phyloP scores from a whole-genome alignment of 2,329 filamentous ascomycete species.

The Hymenoscyphus occultus region DNA sequence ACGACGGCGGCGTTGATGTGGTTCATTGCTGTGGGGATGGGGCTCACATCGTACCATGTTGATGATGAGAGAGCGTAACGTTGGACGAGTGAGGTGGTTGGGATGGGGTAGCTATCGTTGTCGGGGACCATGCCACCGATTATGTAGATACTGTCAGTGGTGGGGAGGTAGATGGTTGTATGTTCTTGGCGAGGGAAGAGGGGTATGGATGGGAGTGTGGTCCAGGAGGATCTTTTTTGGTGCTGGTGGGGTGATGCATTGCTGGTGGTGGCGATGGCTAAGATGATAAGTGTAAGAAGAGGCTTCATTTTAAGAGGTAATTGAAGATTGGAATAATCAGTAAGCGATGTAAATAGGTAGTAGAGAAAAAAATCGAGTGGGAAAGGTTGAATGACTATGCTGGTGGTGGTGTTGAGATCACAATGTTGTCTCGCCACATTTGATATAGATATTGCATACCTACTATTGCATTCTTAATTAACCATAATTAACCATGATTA shows the following conservation, averaged over 20 bases:
- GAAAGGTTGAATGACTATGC: too few relatives aligned
- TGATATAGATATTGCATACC: too few relatives aligned
- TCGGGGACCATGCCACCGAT: conserved; percentile 8
- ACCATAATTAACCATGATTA: too few relatives aligned
- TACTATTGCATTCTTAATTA: too few relatives aligned
- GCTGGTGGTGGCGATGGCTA: neutral
- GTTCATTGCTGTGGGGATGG: conserved; percentile 11
- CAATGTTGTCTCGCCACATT: too few relatives aligned
- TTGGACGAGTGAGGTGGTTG: conserved; percentile 8
- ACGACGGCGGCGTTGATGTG: conserved; percentile 12
- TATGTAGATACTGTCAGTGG: conserved; percentile 7
- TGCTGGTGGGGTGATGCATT: neutral
- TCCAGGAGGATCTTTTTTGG: conserved; percentile 6
- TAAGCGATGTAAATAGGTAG: too few relatives aligned
- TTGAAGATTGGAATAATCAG: too few relatives aligned
- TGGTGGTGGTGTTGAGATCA: too few relatives aligned
- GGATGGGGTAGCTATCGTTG: neutral
- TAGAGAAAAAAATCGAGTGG: too few relatives aligned
- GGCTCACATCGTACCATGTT: conserved; percentile 2
- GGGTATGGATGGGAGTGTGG: conserved; percentile 5
- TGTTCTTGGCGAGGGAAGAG: conserved; percentile 10
- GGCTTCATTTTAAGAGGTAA: neutral
- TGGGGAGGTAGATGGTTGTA: neutral
- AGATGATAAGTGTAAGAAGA: neutral
- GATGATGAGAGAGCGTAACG: conserved; percentile 5